These are phyloP conservation scores for Paraphaeosphaeria minitans DNA, from an alignment of 2,329 filamentous ascomycete genomes.

Conservation along the genomic window DNA sequence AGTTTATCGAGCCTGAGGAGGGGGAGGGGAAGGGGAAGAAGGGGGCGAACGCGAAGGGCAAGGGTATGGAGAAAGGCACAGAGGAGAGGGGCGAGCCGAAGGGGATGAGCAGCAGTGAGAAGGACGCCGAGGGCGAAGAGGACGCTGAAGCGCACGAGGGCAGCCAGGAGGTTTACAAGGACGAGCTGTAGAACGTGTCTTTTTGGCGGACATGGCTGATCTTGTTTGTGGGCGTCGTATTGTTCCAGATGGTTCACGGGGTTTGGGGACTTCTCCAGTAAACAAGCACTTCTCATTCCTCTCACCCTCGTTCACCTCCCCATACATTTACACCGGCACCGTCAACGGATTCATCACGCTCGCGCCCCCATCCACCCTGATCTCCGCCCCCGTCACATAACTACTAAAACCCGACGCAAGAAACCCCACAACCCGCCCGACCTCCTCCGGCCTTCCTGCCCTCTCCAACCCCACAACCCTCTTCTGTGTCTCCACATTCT, in stretches of 20 bases:
- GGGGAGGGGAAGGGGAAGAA: constrained; percentile 25
- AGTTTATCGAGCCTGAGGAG: constrained; percentile 59
- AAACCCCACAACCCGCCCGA: constrained; percentile 66
- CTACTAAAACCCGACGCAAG: constrained; percentile 66
- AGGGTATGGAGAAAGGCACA: constrained; percentile 19
- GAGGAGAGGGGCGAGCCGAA: constrained; percentile 42
- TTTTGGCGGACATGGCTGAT: not conserved
- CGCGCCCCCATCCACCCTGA: constrained; percentile 67
- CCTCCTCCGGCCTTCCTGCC: constrained; percentile 62
- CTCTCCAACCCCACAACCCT: constrained; percentile 63
- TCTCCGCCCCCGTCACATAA: constrained; percentile 66
- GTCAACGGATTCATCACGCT: constrained; percentile 48
- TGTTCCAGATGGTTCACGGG: not conserved
- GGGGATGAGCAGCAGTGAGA: constrained; percentile 50
- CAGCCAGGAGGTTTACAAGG: constrained; percentile 49
- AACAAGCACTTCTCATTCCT: not conserved
- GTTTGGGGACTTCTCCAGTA: not conserved
- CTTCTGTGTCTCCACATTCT: constrained; percentile 56
- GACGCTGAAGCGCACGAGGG: constrained; percentile 37
- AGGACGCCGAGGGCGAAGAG: constrained; percentile 23
- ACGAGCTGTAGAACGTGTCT: constrained; percentile 42
- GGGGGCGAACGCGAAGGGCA: constrained; percentile 30
- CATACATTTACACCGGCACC: constrained; percentile 37
- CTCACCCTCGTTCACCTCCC: not conserved
- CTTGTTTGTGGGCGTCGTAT: not conserved